Base-by-base conservation (phyloP, 2,329 filamentous ascomycete species). In the Phialophora verrucosa region DNA sequence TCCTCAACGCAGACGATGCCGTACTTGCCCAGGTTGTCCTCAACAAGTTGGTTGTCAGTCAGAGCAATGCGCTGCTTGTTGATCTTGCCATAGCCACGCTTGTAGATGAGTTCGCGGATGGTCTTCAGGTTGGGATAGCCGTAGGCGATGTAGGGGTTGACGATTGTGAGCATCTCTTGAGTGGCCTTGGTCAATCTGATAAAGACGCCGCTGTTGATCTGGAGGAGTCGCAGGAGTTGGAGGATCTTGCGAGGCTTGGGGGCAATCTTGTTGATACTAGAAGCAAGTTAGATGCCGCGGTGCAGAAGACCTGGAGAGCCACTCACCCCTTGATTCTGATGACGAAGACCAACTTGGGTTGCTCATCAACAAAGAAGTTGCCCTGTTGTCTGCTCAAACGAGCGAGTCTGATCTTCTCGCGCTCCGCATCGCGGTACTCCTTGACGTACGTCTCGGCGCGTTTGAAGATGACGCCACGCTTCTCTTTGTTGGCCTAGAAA, bases 151-250 rank as follows among this genome's bases (percentile, higher is more conserved):
- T 95, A 99, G 76, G 95, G 95, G 89, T 99, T 95, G 81, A 99
- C 92, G 74, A 98, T 89, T 87, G 95, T 96, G 80, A 96, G 87
- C 93, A 97, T 97, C 89, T 96, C 92, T 78, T 88, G 85, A 78
- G 94, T 98, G 74, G 95, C 95, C 91, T 98, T 99, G 85, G 93
- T 98, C 79, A 97, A 87, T 79, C 89, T 90, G 84, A 99, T 87
- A 86, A 99, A 99, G 83, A 97, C 92, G 83, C 94, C 95, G 83
- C 97, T 98, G 92, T 99, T 99, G 91, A 99, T 99, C 88, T 99
- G 95, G 78, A 99, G 90, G 74, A 99, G 92, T 87, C 95, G 94
- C 82, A 99, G 93, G 70, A 99, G 92, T 86, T 99, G 95, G 77
- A 99, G 90, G 80, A 97, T 98, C 90, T 99, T 99, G 88, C 95